Base-by-base conservation (phyloP, 1,284 basidiomycete species). In the Pisolithus thermaeus region DNA sequence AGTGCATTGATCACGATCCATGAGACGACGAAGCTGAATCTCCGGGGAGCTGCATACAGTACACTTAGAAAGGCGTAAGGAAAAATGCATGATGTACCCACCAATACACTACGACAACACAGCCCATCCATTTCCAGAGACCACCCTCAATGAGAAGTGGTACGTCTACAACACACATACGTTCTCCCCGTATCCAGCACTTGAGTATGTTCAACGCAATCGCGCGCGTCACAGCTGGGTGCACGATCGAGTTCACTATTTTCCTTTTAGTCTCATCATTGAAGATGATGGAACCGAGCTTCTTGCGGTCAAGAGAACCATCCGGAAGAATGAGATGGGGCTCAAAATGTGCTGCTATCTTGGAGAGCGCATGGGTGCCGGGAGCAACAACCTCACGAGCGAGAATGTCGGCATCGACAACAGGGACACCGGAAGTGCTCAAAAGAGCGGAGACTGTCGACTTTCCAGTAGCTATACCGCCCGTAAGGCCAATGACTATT, bases 141-240 rank as follows among this genome's bases (percentile, higher is more conserved):
- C 87, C 87, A 1, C 90, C 86, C 68, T 99, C 96, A 52, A 99
- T 88, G 51, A 98, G 73, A 47, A 98, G 70, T n/a, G 96, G 96
- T 7, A 97, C 90, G 67, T 98, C 96, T 54, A 98, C 72, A 2
- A 99, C 78, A 54, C 90, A 91, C 49, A 87, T 76, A 62, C 80
- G 83, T 58, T 90, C 73, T 3, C 95, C 96, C 27, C 67, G 70
- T 35, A 93, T 50, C 94, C 96, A 99, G 56, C 75, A 75, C 52
- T 73, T 71, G 46, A 93, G 44, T 5, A 97, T 76, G 51, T 73
- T 73, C 77, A 78, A 81, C 16, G 87, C 67, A 81, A 97, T 92
- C 14, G 79, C 83, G 53, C 77, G 76, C 49, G 86, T 73, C 27
- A 99, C 92, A 0, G 91, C 88, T 4, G 93, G 92, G 67, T 99